A percentile compares a stretch with the other conserved stretches of the same genome.
Conservation (phyloP, 805 yeast genomes). For the Candida corydali region DNA sequence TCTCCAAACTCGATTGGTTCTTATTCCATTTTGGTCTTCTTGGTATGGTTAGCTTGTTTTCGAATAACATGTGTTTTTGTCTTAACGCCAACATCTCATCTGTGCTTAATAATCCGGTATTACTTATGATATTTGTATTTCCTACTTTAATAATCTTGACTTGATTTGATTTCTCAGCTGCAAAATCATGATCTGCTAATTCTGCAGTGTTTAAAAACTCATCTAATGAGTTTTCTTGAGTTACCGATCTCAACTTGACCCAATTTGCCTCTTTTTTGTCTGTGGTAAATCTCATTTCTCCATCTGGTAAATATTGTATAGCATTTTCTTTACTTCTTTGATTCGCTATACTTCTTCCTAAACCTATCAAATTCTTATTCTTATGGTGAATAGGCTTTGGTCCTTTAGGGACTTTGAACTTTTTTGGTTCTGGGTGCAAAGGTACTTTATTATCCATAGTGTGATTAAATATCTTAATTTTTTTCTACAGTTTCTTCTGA, state of each 20-base stretch:
- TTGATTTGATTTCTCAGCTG: slow-evolving; percentile 81
- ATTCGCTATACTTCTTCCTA: slow-evolving; percentile 80
- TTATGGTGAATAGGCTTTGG: slow-evolving; percentile 86
- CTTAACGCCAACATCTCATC: slow-evolving; percentile 64
- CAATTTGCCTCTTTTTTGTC: slow-evolving; percentile 79
- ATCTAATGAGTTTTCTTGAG: slow-evolving; percentile 90
- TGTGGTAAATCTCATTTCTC: slow-evolving; percentile 85
- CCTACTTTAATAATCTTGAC: slow-evolving; percentile 82
- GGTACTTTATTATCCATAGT: slow-evolving; percentile 30
- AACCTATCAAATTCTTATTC: slow-evolving; percentile 77
- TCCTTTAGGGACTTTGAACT: slow-evolving; percentile 87
- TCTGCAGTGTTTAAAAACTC: slow-evolving; percentile 95
- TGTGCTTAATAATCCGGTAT: slow-evolving; percentile 50
- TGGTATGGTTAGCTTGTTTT: slow-evolving; percentile 76
- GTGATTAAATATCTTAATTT: slow-evolving; percentile 1
- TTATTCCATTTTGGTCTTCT: slow-evolving; percentile 87
- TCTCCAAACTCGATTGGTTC: slow-evolving; percentile 64
- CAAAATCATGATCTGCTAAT: slow-evolving; percentile 91
- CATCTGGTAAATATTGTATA: slow-evolving; percentile 73
- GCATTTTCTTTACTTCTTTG: slow-evolving; percentile 67
- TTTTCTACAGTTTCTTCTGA: background rate
- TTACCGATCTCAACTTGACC: slow-evolving; percentile 89
- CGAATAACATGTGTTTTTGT: slow-evolving; percentile 62
- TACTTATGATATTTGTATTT: slow-evolving; percentile 37
- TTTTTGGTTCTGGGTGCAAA: slow-evolving; percentile 50